Base-by-base conservation (phyloP, 2,329 filamentous ascomycete species). In the Penicillium sp. region DNA sequence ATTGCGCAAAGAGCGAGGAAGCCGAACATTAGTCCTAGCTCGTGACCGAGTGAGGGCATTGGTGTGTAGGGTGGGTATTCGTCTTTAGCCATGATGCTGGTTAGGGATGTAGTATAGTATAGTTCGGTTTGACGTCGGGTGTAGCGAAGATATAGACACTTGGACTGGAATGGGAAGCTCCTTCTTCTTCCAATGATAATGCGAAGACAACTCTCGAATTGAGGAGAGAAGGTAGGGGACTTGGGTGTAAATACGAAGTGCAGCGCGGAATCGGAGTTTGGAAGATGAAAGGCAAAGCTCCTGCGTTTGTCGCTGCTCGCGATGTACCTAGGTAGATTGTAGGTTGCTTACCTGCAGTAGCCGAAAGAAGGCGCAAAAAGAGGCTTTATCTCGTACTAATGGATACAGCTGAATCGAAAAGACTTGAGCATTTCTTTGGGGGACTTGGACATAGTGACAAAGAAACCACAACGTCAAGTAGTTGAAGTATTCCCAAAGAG, bases 21-120 rank as follows among this genome's bases (percentile, higher is more conserved):
- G 16, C 64, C 74, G 55, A 75, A 73, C 59, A 74, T 68, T 29
- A 75, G 66, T 26, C 72, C 72, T 18, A 76, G 60, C 60, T 76
- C 74, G 30, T 67, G 67, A 18, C 56, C 61, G 10, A 74, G 61
- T 6, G 70, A 69, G 40, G 62, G 56, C 47, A 67, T 65, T n/a
- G 67, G 62, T 4, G 66, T 67, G 47, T 63, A 67, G 2, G 66
- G 65, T 9, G 67, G 67, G 38, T 55, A 61, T 16, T 48, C 53
- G 36, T 55, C 18, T n/a, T 19, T 4, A 6, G 29, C 29, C 34
- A 32, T 45, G 46, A 40, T 9, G 14, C 18, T 14, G 30, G 13
- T 48, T 32, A 1, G 4, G n/a, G 11, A 4, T 41, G 4, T 47
- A 7, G 4, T 47, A 7, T 47, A 19, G 27, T 32, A 36, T 23